Evolutionary conservation across 2,329 filamentous ascomycete species (phyloP).

Genomic region (Fusarium sp.): DNA sequence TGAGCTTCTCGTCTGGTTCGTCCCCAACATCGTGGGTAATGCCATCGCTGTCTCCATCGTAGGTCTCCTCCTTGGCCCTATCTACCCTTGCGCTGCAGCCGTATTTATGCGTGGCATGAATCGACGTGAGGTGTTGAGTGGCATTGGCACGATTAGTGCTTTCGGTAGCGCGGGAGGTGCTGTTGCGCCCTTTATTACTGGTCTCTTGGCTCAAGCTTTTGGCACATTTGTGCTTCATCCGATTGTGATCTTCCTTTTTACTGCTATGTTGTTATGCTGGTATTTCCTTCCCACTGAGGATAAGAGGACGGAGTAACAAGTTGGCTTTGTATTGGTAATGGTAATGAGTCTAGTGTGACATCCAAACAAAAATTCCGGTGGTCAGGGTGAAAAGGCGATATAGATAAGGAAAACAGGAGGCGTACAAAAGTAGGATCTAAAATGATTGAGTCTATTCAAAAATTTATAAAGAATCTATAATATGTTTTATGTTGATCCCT

Average conservation of each 20-base stretch:
- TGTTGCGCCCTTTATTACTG: constrained; percentile 76
- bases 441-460: constrained; percentile 22
- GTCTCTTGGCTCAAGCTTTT: constrained; percentile 72
- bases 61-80: constrained; percentile 81
- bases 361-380: not conserved
- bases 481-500: constrained; percentile 17
- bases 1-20: constrained; percentile 83
- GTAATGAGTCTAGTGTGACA: not conserved
- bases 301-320: constrained; percentile 70
- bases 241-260: constrained; percentile 76
- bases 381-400: too few species aligned
- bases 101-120: constrained; percentile 75
- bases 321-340: not conserved
- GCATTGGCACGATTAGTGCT: constrained; percentile 77
- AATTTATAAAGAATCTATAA: constrained; percentile 38
- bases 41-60: constrained; percentile 78
- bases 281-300: constrained; percentile 67
- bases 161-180: constrained; percentile 80
- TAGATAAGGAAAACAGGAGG: not conserved
- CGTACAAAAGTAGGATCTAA: not conserved
- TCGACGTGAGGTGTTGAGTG: constrained; percentile 72
- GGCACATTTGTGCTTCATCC: constrained; percentile 78
- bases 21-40: constrained; percentile 81
- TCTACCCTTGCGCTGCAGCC: constrained; percentile 81
- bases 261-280: constrained; percentile 77